Evolutionary conservation across 2,329 filamentous ascomycete species (phyloP).

Genomic region (Whalleya microplaca): DNA sequence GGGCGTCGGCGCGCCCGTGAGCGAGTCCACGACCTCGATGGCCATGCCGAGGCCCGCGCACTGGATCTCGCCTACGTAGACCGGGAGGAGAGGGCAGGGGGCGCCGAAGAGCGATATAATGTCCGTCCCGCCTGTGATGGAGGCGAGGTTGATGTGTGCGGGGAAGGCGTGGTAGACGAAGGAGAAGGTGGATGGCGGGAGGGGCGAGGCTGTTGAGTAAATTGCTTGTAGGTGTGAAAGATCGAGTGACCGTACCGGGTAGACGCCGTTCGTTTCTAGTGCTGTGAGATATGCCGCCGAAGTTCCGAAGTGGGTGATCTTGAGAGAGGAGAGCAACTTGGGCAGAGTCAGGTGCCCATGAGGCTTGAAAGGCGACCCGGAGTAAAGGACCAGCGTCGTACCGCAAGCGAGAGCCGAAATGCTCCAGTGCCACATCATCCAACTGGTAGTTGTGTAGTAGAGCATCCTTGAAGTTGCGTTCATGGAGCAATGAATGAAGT

Average conservation of each 20-base stretch:
- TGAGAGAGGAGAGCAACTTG: conserved; percentile 75
- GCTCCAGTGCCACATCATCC: conserved; percentile 99
- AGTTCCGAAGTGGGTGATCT: conserved; percentile 92
- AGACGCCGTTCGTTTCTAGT: conserved; percentile 76
- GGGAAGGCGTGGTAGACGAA: conserved; percentile 90
- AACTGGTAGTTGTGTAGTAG: conserved; percentile 93
- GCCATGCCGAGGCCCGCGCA: conserved; percentile 80
- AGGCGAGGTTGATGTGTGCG: conserved; percentile 78
- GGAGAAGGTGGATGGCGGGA: conserved; percentile 89
- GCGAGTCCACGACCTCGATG: conserved; percentile 62
- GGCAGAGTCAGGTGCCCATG: conserved; percentile 82
- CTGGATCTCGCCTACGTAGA: conserved; percentile 75
- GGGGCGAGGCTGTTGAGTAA: conserved; percentile 90
- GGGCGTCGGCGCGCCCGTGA: conserved; percentile 58
- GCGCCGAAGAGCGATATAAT: conserved; percentile 95
- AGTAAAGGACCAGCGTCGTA: conserved; percentile 83
- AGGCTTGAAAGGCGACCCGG: conserved; percentile 86
- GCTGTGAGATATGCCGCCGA: conserved; percentile 92
- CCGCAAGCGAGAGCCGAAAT: conserved; percentile 84
- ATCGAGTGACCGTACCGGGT: conserved; percentile 59
- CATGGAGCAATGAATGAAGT: conserved; percentile 84
- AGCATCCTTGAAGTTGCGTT: conserved; percentile 74
- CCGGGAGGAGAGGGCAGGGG: conserved; percentile 75
- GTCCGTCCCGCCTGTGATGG: conserved; percentile 94
- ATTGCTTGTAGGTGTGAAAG: conserved; percentile 76